phyloP scores from a whole-genome alignment of 177 flowering plant genomes.

The Tripterygium wilfordii region DNA sequence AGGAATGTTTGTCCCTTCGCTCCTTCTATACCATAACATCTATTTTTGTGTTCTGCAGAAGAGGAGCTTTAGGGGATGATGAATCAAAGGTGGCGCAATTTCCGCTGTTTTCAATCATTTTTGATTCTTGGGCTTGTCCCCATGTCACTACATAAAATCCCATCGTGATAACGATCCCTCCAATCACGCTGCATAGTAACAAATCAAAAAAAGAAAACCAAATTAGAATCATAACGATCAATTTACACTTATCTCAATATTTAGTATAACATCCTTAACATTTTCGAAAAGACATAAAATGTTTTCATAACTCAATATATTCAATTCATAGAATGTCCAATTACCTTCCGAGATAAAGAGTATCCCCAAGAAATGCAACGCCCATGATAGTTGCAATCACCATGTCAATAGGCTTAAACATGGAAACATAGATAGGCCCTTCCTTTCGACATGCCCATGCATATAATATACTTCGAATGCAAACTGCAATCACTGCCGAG shows the following conservation, averaged over 20 bases:
- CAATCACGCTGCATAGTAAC: slow-evolving; percentile 13
- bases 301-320: neutral
- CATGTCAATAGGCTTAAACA: slow-evolving; percentile 26
- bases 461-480: neutral
- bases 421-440: slow-evolving; percentile 24
- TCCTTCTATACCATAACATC: too few relatives aligned
- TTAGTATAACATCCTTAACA: too few relatives aligned
- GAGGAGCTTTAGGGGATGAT: slow-evolving; percentile 1
- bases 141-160: slow-evolving; percentile 33
- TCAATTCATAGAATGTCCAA: neutral
- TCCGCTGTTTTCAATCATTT: neutral
- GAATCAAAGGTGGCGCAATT: neutral
- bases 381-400: slow-evolving; percentile 17
- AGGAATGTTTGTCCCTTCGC: too few relatives aligned
- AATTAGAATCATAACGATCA: too few relatives aligned
- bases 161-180: slow-evolving; percentile 13
- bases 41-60: slow-evolving; percentile 4
- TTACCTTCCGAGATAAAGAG: slow-evolving; percentile 19
- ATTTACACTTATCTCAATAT: too few relatives aligned
- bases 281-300: neutral
- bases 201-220: too few relatives aligned
- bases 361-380: slow-evolving; percentile 13
- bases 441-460: slow-evolving; percentile 14
- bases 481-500: slow-evolving; percentile 2
- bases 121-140: slow-evolving; percentile 24